Evolutionary conservation across 805 yeast species (phyloP), one percentile per base, ranked within the genome.

Genomic region (Wickerhamiella sergipiensis): DNA sequence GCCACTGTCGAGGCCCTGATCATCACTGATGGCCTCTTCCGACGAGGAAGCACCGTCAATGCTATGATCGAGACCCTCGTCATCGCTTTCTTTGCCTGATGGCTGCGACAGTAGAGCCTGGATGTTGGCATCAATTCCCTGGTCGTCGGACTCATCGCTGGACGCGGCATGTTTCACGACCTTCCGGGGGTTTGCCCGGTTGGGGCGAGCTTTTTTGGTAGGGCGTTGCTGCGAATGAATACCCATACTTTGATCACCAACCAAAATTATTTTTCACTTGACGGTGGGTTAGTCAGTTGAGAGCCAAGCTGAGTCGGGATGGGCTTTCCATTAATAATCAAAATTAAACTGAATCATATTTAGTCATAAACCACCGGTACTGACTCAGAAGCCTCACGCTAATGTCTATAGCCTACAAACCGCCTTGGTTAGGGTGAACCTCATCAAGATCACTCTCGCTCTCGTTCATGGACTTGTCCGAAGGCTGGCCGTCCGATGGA

Each of bases 361-460:
- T n/a, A n/a, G n/a, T n/a, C n/a, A n/a, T n/a, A n/a, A n/a, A n/a
- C n/a, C n/a, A n/a, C n/a, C n/a, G n/a, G n/a, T n/a, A n/a, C n/a
- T n/a, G n/a, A n/a, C n/a, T n/a, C n/a, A n/a, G n/a, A n/a, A n/a
- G n/a, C n/a, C n/a, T n/a, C n/a, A n/a, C n/a, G n/a, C n/a, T n/a
- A n/a, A 24, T 8, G 26, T 24, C 26, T 24, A 24, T 24, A 24
- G 33, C 15, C 15, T 29, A 29, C 12, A 29, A 12, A 6, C 9
- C 15, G 3, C 33, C 33, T 29, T 29, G 33, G 33, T 29, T 61
- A 3, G 50, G 56, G 38, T 53, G 64, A 15, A 53, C 60, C 18
- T 61, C 59, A 1, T 48, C 59, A 17, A 53, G 63, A 17, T 53
- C 64, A 10, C 57, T 62, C 2, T 51, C 55, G 23, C 57, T 64